Conservation (phyloP, 2,329 filamentous ascomycete species). For the Cladorrhinum sp. region DNA sequence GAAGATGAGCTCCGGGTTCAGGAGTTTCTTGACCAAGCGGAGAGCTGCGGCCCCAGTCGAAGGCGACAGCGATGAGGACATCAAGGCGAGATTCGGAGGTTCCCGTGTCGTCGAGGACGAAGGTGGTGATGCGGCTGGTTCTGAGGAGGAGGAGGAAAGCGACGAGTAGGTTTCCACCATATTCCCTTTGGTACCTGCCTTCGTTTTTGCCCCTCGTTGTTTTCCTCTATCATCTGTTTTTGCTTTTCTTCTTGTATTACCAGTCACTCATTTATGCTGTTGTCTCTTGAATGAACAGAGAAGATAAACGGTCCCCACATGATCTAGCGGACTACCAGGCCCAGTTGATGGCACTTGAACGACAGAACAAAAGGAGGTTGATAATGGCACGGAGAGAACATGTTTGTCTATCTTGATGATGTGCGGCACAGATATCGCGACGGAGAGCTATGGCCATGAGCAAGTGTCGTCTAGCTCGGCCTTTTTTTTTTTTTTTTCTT, state of each 20-base stretch:
- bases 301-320: no score
- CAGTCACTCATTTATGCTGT: no score
- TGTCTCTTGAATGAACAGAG: no score
- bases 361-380: neutral
- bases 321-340: neutral
- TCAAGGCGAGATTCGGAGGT: neutral
- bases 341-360: neutral
- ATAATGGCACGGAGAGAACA: neutral
- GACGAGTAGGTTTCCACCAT: neutral
- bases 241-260: no score
- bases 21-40: constrained; percentile 30
- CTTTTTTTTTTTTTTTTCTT: no score
- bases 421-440: no score
- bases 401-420: no score
- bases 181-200: neutral
- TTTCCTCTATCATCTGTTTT: no score
- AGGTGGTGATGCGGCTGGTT: neutral
- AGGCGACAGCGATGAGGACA: constrained; percentile 1
- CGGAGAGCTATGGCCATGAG: no score
- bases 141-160: neutral
- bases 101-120: neutral
- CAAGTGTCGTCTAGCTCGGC: no score
- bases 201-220: no score
- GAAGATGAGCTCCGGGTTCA: constrained; percentile 40
- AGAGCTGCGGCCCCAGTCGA: neutral